Conservation (phyloP, 805 yeast species). For the Suhomyces faveliae region DNA sequence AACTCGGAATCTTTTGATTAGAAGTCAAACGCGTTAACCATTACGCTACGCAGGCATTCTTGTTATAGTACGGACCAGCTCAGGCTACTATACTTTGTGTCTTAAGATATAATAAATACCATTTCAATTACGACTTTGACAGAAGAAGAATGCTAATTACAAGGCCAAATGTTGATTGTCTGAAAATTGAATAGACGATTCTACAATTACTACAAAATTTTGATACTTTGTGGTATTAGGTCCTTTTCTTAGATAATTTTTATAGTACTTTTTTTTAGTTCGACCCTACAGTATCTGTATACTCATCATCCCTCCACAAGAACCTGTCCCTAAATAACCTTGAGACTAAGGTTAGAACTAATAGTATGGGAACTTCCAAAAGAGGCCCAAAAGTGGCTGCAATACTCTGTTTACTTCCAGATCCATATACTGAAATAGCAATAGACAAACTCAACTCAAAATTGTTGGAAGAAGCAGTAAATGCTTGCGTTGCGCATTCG, state of each 20-base stretch:
- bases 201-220: no score
- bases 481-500: conserved; percentile 48
- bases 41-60: conserved; percentile 20
- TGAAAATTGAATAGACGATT: no score
- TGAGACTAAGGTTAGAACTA: conserved; percentile 38
- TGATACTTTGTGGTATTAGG: no score
- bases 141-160: no score
- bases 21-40: conserved; percentile 26
- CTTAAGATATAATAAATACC: no score
- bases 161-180: no score
- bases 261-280: background rate
- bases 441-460: conserved; percentile 57
- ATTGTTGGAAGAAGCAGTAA: conserved; percentile 58
- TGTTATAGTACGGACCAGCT: background rate
- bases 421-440: conserved; percentile 51
- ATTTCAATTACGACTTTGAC: no score
- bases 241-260: no score
- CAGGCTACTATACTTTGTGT: no score
- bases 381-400: conserved; percentile 63
- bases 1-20: conserved; percentile 25
- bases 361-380: conserved; percentile 55
- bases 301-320: conserved; percentile 25
- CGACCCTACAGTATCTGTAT: background rate
- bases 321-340: conserved; percentile 27
- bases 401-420: conserved; percentile 50